Evolutionary conservation across 2,329 filamentous ascomycete genomes (phyloP).

Genomic region (Penicillium expansum): DNA sequence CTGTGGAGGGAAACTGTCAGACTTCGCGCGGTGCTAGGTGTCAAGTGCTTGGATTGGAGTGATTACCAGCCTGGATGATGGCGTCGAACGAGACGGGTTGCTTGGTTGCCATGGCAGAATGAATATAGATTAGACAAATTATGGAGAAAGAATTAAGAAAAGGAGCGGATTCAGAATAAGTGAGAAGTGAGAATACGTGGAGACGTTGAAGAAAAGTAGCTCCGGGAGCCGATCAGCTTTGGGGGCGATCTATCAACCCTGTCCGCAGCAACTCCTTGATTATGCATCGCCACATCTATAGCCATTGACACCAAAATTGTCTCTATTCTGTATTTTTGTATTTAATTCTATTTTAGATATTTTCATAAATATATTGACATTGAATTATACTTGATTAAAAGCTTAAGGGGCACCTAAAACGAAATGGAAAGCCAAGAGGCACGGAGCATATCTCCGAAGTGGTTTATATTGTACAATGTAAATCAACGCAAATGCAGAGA

Average conservation of each 20-base stretch:
- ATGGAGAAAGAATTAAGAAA: not conserved
- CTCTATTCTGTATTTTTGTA: not conserved
- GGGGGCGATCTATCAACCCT: not conserved
- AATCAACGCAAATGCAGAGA: not conserved
- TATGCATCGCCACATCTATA: not conserved
- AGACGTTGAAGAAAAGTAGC: constrained; percentile 15
- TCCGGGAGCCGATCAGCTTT: constrained; percentile 7
- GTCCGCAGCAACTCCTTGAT: not conserved
- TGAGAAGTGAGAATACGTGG: not conserved
- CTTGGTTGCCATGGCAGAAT: constrained; percentile 36
- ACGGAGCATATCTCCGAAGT: not conserved
- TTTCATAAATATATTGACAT: not conserved
- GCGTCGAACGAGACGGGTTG: constrained; percentile 48
- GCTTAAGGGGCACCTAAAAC: not conserved
- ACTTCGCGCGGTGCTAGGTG: constrained; percentile 2
- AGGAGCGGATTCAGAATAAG: not conserved
- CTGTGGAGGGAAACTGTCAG: constrained; percentile 29
- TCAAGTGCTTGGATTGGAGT: not conserved
- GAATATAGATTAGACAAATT: not conserved
- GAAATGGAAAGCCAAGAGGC: not conserved
- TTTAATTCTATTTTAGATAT: not conserved
- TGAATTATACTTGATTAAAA: not conserved
- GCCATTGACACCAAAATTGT: not conserved
- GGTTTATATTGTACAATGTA: not conserved
- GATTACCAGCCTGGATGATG: constrained; percentile 52